These are phyloP conservation scores for Spiromastix sp. DNA, from an alignment of 2,329 filamentous ascomycete genomes.

Conservation along the genomic window DNA sequence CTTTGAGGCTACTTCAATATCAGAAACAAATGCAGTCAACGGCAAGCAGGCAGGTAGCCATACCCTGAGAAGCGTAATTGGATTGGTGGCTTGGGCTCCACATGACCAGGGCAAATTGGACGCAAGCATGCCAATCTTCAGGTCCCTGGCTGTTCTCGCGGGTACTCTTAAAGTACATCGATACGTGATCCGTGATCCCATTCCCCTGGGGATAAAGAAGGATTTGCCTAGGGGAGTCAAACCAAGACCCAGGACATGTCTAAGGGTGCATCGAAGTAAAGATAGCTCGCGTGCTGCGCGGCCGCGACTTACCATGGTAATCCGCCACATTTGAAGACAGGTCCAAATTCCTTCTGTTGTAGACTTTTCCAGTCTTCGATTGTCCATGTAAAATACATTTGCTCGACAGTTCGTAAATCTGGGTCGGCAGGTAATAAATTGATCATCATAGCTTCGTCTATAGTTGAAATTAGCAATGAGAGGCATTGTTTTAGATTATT, in stretches of 20 bases:
- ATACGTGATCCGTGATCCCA: constrained; percentile 88
- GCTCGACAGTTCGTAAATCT: constrained; percentile 69
- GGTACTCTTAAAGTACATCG: constrained; percentile 93
- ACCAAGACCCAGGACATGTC: too few species aligned
- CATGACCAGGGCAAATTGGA: constrained; percentile 87
- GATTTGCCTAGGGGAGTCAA: too few species aligned
- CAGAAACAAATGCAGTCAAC: constrained; percentile 1
- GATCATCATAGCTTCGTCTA: constrained; percentile 78
- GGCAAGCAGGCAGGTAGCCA: constrained; percentile 15
- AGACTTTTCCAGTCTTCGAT: constrained; percentile 73
- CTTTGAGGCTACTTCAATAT: constrained; percentile 57
- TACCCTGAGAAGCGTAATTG: constrained; percentile 64
- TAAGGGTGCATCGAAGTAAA: constrained; percentile 96
- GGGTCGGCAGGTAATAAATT: constrained; percentile 64
- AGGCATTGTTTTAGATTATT: too few species aligned
- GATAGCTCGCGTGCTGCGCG: constrained; percentile 68
- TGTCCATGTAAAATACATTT: constrained; percentile 73
- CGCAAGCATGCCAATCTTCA: constrained; percentile 92
- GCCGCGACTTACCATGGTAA: constrained; percentile 68
- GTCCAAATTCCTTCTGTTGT: constrained; percentile 74
- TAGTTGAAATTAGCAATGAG: too few species aligned
- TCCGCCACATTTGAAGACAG: constrained; percentile 74
- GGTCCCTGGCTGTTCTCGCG: constrained; percentile 67
- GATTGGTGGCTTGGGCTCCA: constrained; percentile 93
- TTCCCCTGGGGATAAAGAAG: too few species aligned